Base-by-base conservation (phyloP, 2,329 filamentous ascomycete species). In the Aciculosporium take region DNA sequence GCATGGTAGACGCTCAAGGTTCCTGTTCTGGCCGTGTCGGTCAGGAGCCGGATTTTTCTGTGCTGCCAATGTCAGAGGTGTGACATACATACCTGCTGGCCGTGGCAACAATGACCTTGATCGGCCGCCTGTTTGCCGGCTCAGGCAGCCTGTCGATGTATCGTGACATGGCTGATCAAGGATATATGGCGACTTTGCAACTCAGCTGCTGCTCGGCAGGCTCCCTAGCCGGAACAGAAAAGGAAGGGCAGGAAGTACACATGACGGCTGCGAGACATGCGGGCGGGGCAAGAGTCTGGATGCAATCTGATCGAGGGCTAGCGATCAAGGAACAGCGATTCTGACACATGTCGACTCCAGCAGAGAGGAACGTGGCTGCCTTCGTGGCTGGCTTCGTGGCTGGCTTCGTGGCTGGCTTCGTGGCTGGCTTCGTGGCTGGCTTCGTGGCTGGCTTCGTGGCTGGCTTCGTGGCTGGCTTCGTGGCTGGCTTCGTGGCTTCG, bases 91-190 rank as follows among this genome's bases (percentile, higher is more conserved):
- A 61, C 60, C 61, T 56, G n/a, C 58, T 55, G n/a, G 55, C 54
- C 35, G 59, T 63, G 23, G 61, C 48, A 15, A 63, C 54, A 33
- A 64, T 53, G 8, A 63, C 42, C 43, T 60, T 62, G 48, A 57
- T 59, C 18, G 54, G 53, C 38, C 50, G 42, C 5, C 56, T 51
- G 31, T 52, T 46, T 17, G 50, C 44, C 9, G 59, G 60, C 8
- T 48, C 48, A 7, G 58, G 57, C n/a, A 63, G 27, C 24, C 43
- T 48, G 37, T 63, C 61, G 29, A 64, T 57, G 17, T 48, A 43
- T 43, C 60, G 57, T 42, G 58, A 47, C 61, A 63, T 63, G 29
- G 21, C 23, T 5, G n/a, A 27, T 36, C 13, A 21, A 23, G n/a
- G 23, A n/a, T n/a, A n/a, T n/a, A n/a, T n/a, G n/a, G n/a, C n/a